Base-by-base conservation (phyloP, 345 rosid species). In the Trapa bicornis region DNA sequence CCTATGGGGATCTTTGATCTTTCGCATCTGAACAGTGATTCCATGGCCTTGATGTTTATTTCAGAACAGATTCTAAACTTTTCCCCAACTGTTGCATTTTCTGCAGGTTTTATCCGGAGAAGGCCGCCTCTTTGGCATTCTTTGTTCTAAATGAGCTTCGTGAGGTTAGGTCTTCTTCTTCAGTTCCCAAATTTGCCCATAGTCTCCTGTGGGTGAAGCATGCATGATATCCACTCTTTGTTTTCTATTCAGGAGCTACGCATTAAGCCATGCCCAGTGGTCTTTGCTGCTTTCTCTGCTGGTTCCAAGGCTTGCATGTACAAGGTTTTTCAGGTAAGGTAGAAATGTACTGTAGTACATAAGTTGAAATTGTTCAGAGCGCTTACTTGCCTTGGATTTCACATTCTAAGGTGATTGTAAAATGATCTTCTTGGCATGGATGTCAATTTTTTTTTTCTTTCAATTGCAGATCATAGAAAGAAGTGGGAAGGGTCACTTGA, bases 241-340 rank as follows among this genome's bases (percentile, higher is more conserved):
- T 35, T 62, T 41, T 61, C 12, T 22, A 41, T 56, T 47, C 69
- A 68, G 72, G 69, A 74, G 47, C 76, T 68, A n/a, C 61, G 65
- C 42, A 47, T 68, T 15, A 74, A 79, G 79, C 83, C 91, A 43
- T 83, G 89, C 78, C 95, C 99, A n/a, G 79, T 88, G 62, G 85
- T 89, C 71, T 86, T 91, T 74, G 80, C 85, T 37, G 84, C 99
- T 37, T 75, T 94, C 75, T 94, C 97, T 73, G 97, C 92, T 1
- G 89, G 89, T 79, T 73, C 96, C 1, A 91, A 94, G 80, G 95
- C 97, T 72, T 91, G 95, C 76, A 79, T 89, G 97, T 84, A 86
- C 82, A 89, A 94, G 83, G 87, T 84, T 36, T 80, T 86, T 64
- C 95, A 94, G 96, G 99, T 77, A 77, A 63, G 38, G 11, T 58